Conservation (phyloP, 2,329 filamentous ascomycete genomes). For the Fusarium tanahbumbuense region DNA sequence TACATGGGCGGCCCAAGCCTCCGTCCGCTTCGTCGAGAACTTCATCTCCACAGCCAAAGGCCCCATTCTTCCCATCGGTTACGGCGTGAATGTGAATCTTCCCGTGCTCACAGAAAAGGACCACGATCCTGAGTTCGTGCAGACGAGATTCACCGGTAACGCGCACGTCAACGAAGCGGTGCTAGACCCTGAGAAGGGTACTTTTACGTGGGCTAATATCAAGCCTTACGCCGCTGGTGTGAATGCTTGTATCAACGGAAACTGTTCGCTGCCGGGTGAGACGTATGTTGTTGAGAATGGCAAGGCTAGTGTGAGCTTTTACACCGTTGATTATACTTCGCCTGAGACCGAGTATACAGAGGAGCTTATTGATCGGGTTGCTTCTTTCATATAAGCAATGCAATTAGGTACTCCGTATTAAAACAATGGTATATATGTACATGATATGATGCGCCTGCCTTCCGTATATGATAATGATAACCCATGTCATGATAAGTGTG, state of each 20-base stretch:
- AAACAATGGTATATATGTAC: background rate
- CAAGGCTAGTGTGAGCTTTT: conserved; percentile 57
- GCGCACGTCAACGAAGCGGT: conserved; percentile 60
- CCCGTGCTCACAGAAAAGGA: conserved; percentile 57
- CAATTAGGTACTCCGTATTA: background rate
- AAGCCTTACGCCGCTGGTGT: conserved; percentile 54
- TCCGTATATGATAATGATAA: background rate
- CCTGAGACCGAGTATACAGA: conserved; percentile 49
- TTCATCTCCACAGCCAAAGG: conserved; percentile 55
- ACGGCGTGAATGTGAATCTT: conserved; percentile 64
- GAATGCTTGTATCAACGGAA: conserved; percentile 63
- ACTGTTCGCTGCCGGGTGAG: conserved; percentile 63
- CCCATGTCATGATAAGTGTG: too few relatives aligned
- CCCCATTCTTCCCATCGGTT: conserved; percentile 59
- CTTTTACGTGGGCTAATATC: conserved; percentile 57
- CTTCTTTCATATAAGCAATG: conserved; percentile 26
- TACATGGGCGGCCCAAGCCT: conserved; percentile 56
- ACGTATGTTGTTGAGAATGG: conserved; percentile 59
- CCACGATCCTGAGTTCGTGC: conserved; percentile 57
- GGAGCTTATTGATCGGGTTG: conserved; percentile 42
- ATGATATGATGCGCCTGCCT: background rate
- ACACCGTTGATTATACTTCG: conserved; percentile 63
- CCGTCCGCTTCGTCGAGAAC: conserved; percentile 57
- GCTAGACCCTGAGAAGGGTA: conserved; percentile 56
- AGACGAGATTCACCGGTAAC: conserved; percentile 61